Evolutionary conservation across 805 yeast genomes (phyloP), one percentile per base, ranked within the genome.

Genomic region (Wickerhamomyces sydowiorum): DNA sequence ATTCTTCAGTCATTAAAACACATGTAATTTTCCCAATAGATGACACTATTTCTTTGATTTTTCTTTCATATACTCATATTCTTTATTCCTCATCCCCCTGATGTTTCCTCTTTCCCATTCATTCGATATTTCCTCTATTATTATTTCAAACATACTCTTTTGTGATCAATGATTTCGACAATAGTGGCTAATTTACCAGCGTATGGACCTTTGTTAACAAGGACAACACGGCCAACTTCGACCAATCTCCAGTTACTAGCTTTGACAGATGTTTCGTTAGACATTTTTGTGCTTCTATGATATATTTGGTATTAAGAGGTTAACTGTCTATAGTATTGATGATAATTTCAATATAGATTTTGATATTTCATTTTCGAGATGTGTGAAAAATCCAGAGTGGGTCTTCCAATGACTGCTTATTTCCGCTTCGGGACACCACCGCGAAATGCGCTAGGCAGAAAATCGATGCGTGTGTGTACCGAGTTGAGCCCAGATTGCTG

Each of bases 221-320:
- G 84, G 72, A 90, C 96, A 70, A 93, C 86, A 80, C 99, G 96
- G 73, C 99, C 99, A 69, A 90, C 86, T 82, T 91, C 96, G 72
- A 93, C 99, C 69, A 80, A 82, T 86, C 96, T 88, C 98, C 98
- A 93, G 91, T 86, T 86, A 72, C 96, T 78, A 71, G 96, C 86
- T 79, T 87, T 85, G 73, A 93, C 93, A 70, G 85, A 73, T 69
- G 88, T 69, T 65, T 73, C 75, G 56, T 78, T 64, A 62, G 86
- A 79, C 86, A 80, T 78, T 65, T 62, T 65, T 59, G n/a, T n/a
- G 45, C 36, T 52, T 42, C 40, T 42, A 36, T 45, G 35, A 34
- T 41, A n/a, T 23, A 25, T 33, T 7, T 5, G 3, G 8, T 5
- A 21, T 13, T n/a, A 13, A 17, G 24, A 20, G 12, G 7, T 37